Evolutionary conservation across 805 yeast genomes (phyloP), one percentile per base, ranked within the genome.

Genomic region (Diddensiella santjacobensis): DNA sequence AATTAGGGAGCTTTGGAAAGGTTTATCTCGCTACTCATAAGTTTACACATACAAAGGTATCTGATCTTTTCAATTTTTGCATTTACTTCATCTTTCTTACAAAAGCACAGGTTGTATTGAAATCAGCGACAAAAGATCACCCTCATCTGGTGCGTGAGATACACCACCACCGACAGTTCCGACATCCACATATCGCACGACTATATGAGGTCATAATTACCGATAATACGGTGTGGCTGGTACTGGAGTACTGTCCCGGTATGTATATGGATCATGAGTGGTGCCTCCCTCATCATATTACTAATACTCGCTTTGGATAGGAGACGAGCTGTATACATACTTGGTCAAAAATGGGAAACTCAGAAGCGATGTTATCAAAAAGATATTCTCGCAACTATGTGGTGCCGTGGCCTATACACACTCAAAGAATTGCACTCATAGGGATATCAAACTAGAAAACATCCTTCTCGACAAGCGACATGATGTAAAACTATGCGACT

Each of bases 61-160:
- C n/a, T n/a, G n/a, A n/a, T n/a, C n/a, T n/a, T n/a, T n/a, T n/a
- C n/a, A n/a, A 54, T 40, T 13, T 2, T 8, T n/a, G 47, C 17
- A 15, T 3, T 26, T n/a, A n/a, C n/a, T 8, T 8, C 11, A 26
- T 10, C 11, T 26, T 8, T 8, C 8, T 26, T 10, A 26, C 11
- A 26, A 13, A 26, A 26, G n/a, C n/a, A 19, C 3, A 51, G 79
- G 74, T 91, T 2, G 98, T 93, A 15, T 67, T 93, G 52, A 91
- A 91, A 59, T 84, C 88, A 41, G 55, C 71, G 37, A 91, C 95
- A 5, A 80, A 82, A 50, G 78, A 77, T 41, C 95, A 87, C 61
- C 89, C 95, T 26, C 88, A 90, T 59, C 75, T 91, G 19, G 95
- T 90, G 33, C 71, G 97, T 47, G 99, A 91, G 59, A 87, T 87